Conservation (phyloP, 495 filamentous ascomycete species). For the Parathielavia appendiculata region DNA sequence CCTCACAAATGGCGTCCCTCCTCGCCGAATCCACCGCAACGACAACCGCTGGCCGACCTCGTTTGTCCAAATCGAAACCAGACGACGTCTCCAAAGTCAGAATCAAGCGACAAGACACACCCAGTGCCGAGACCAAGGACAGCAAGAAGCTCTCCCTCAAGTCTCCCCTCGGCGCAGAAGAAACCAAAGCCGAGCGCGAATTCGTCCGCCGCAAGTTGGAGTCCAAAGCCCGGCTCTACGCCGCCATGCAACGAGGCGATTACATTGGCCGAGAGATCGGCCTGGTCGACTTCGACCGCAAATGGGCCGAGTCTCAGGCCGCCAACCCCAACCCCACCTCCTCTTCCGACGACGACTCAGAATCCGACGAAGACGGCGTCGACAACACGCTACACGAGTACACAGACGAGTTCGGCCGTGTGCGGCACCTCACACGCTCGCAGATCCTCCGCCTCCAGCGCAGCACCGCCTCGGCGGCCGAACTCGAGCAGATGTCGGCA, state of each 20-base stretch:
- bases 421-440: slow-evolving; percentile 58
- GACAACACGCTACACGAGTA: slow-evolving; percentile 68
- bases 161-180: slow-evolving; percentile 40
- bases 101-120: slow-evolving; percentile 57
- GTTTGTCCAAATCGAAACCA: slow-evolving; percentile 63
- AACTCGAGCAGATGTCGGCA: slow-evolving; percentile 44
- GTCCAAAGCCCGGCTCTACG: slow-evolving; percentile 79
- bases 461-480: slow-evolving; percentile 41
- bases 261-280: slow-evolving; percentile 52
- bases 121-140: slow-evolving; percentile 11
- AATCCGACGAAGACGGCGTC: slow-evolving; percentile 29
- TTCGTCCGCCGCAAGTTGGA: slow-evolving; percentile 75
- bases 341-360: slow-evolving; percentile 39
- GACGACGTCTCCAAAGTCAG: slow-evolving; percentile 64
- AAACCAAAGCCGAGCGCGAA: slow-evolving; percentile 40
- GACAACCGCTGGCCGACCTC: slow-evolving; percentile 49
- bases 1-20: slow-evolving; percentile 68
- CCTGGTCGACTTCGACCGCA: slow-evolving; percentile 88
- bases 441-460: slow-evolving; percentile 55
- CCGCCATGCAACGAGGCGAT: slow-evolving; percentile 73
- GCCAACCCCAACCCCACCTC: slow-evolving; percentile 27
- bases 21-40: slow-evolving; percentile 49
- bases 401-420: slow-evolving; percentile 84
- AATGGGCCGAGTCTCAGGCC: slow-evolving; percentile 70
- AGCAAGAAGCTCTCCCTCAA: slow-evolving; percentile 38